A percentile compares a stretch with the other conserved stretches of the same genome.
Conservation (phyloP, 2,329 filamentous ascomycete genomes). For the Trichoderma hamatum region DNA sequence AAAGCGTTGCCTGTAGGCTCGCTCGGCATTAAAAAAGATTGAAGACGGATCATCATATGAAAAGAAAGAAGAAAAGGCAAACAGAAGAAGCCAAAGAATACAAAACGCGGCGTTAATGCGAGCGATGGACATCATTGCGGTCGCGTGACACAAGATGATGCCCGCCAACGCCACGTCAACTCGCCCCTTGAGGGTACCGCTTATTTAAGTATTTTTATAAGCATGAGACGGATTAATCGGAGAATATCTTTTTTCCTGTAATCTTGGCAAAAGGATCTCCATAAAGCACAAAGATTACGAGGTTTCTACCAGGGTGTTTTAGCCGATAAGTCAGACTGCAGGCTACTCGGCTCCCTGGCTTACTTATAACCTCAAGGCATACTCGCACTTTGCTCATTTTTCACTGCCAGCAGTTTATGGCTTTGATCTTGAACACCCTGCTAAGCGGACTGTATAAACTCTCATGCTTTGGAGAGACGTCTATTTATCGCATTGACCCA, state of each 20-base stretch:
- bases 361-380: not conserved
- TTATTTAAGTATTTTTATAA: not conserved
- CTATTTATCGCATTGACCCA: not conserved
- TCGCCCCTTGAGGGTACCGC: not conserved
- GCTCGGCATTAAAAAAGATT: conserved; percentile 38
- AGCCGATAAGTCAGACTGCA: too few relatives aligned
- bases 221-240: not conserved
- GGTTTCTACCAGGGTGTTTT: not conserved
- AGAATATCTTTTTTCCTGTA: not conserved
- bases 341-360: too few relatives aligned
- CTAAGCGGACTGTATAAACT: not conserved
- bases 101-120: conserved; percentile 40
- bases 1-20: conserved; percentile 37
- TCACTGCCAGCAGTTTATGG: not conserved
- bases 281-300: not conserved
- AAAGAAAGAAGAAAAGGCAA: conserved; percentile 37
- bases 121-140: conserved; percentile 33
- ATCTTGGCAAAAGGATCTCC: not conserved
- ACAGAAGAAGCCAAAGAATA: conserved; percentile 36
- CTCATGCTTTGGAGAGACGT: not conserved
- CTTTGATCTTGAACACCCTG: not conserved
- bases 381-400: not conserved
- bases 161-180: not conserved
- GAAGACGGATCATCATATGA: conserved; percentile 42
- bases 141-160: not conserved